Percentiles rank a stretch among this genome's conserved stretches.
Evolutionary conservation across 108 stramenopile genomes (phyloP).

Genomic region (Aurantiochytrium sp.): DNA sequence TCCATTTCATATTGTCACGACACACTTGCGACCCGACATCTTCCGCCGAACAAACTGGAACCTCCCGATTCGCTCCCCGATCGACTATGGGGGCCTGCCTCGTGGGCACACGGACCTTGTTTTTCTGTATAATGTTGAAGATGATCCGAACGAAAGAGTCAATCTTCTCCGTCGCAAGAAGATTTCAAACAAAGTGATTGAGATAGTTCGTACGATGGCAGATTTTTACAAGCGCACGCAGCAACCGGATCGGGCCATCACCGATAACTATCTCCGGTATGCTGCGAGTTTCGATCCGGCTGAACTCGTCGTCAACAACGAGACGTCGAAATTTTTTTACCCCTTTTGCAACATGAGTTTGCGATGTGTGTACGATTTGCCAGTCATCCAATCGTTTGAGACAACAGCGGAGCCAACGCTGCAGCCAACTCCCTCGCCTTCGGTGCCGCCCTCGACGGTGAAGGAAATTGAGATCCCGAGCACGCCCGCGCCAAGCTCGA

Average conservation of each 20-base stretch:
- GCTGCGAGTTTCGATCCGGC: background rate
- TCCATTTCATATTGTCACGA: background rate
- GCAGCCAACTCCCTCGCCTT: background rate
- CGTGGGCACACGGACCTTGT: background rate
- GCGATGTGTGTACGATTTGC: background rate
- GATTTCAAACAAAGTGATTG: background rate
- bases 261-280: background rate
- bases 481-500: too few relatives aligned
- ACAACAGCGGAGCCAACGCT: background rate
- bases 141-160: background rate
- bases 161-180: background rate
- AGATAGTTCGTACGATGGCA: background rate
- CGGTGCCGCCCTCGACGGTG: too few relatives aligned
- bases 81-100: background rate
- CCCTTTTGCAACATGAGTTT: background rate
- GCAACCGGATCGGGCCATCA: background rate
- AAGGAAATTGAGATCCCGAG: too few relatives aligned
- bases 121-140: background rate
- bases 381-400: background rate
- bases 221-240: background rate
- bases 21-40: background rate
- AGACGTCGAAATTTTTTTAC: background rate
- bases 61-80: background rate
- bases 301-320: background rate
- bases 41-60: background rate